Evolutionary conservation across 2,329 filamentous ascomycete genomes (phyloP).

Genomic region (Phialemonium atrogriseum): DNA sequence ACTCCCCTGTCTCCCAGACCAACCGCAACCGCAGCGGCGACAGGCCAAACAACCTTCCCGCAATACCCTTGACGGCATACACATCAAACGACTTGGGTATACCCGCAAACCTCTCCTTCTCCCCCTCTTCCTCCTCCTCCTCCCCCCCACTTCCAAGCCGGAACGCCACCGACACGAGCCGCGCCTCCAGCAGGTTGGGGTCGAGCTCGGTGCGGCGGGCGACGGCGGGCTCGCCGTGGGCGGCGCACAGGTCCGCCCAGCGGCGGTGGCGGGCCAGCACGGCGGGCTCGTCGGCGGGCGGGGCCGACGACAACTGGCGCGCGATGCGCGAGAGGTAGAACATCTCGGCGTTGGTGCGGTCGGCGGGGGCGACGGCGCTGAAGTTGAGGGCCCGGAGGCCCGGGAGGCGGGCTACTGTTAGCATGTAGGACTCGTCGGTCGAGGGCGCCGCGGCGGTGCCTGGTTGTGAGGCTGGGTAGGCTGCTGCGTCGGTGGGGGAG

Average conservation of each 20-base stretch:
- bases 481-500: slow-evolving; percentile 11
- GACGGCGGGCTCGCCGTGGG: slow-evolving; percentile 65
- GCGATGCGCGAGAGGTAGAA: slow-evolving; percentile 86
- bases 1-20: slow-evolving; percentile 85
- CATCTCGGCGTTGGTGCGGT: slow-evolving; percentile 81
- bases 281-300: slow-evolving; percentile 42
- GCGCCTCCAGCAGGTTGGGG: slow-evolving; percentile 73
- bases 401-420: slow-evolving; percentile 69
- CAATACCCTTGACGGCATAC: slow-evolving; percentile 73
- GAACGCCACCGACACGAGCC: slow-evolving; percentile 61
- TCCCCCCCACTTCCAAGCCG: slow-evolving; percentile 10
- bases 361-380: slow-evolving; percentile 58
- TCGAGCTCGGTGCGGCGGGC: slow-evolving; percentile 52
- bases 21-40: slow-evolving; percentile 57
- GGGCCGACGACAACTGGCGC: slow-evolving; percentile 58
- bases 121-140: not conserved
- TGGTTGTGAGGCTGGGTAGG: slow-evolving; percentile 14
- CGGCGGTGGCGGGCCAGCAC: slow-evolving; percentile 61
- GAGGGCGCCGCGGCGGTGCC: slow-evolving; percentile 32
- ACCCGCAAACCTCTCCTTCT: slow-evolving; percentile 26
- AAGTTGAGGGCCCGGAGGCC: slow-evolving; percentile 65
- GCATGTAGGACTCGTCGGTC: slow-evolving; percentile 80
- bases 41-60: slow-evolving; percentile 60
- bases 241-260: slow-evolving; percentile 63
- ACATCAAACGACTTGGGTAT: slow-evolving; percentile 74